Base-by-base conservation (phyloP, 148 eudicot genomes). In the Suaeda aralocaspica region DNA sequence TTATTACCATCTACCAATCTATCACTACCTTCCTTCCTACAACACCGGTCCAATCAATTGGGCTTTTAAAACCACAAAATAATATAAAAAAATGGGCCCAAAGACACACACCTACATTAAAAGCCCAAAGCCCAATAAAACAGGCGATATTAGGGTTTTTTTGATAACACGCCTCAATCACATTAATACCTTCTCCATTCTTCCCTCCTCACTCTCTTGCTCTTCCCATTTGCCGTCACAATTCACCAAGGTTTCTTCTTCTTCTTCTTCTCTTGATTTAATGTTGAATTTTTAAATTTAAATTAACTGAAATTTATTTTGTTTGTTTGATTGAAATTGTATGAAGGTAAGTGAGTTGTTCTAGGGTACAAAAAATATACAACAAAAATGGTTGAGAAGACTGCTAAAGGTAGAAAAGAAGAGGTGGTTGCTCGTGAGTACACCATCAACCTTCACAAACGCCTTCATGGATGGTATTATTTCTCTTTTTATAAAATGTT, bases 381-480 rank as follows among this genome's bases (percentile, higher is more conserved):
- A 65, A 45, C 53, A 60, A 83, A 74, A 77, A 83, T 83, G 86
- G 83, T 72, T 74, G 82, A 78, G 42, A 77, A 67, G 49, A 68
- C 83, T n/a, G n/a, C n/a, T 25, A 79, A 76, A 73, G 81, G 81
- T 39, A 72, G 86, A 64, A 83, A 83, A 64, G 86, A 83, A 67
- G 86, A 83, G 52, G 83, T 80, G 10, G 86, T 80, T 11, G 77
- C 82, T 59, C 51, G 86, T n/a, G 86, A 83, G 75, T 80, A 77
- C 79, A 83, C 86, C 34, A 77, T 82, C 36, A 83, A 83, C 73
- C 86, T 80, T 68, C 83, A 83, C 74, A 83, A 75, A 29, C 84
- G 86, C 63, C 78, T 80, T 52, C 85, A 82, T 70, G 78, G 85
- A 73, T 82, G 85, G 85, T 82, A 76, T 62, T 57, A 10, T 24